Conservation (phyloP, 495 filamentous ascomycete species). For the Penicillium maclennaniae region DNA sequence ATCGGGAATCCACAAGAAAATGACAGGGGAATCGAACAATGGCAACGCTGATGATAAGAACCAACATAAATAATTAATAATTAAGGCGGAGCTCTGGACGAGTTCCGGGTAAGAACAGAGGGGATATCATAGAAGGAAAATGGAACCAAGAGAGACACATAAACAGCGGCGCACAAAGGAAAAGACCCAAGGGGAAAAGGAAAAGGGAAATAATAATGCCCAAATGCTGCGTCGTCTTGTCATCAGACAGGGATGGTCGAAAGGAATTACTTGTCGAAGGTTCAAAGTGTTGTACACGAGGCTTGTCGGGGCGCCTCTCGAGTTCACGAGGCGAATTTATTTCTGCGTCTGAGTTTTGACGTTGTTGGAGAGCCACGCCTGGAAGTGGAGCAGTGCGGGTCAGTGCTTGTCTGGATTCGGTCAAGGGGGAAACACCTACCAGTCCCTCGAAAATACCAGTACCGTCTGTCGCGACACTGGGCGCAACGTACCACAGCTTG, state of each 20-base stretch:
- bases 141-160: conserved; percentile 13
- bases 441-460: conserved; percentile 93
- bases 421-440: conserved; percentile 44
- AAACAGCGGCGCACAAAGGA: conserved; percentile 18
- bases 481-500: conserved; percentile 93
- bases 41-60: conserved; percentile 23
- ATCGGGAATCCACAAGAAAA: conserved; percentile 17
- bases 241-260: conserved; percentile 44
- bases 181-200: conserved; percentile 13
- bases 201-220: conserved; percentile 30
- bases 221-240: conserved; percentile 47
- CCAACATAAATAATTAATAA: conserved; percentile 26
- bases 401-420: conserved; percentile 15
- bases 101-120: conserved; percentile 30
- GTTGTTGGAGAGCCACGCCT: conserved; percentile 91
- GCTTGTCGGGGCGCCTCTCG: conserved; percentile 22
- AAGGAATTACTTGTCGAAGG: conserved; percentile 21
- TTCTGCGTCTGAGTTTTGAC: conserved; percentile 69
- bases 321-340: conserved; percentile 29
- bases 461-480: conserved; percentile 89
- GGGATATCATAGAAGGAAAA: conserved; percentile 35
- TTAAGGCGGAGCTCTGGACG: conserved; percentile 25
- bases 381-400: conserved; percentile 16
- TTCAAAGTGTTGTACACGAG: conserved; percentile 44
- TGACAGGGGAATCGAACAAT: conserved; percentile 17